phyloP scores from a whole-genome alignment of 495 filamentous ascomycete genomes.

The Trypethelium eluteriae region DNA sequence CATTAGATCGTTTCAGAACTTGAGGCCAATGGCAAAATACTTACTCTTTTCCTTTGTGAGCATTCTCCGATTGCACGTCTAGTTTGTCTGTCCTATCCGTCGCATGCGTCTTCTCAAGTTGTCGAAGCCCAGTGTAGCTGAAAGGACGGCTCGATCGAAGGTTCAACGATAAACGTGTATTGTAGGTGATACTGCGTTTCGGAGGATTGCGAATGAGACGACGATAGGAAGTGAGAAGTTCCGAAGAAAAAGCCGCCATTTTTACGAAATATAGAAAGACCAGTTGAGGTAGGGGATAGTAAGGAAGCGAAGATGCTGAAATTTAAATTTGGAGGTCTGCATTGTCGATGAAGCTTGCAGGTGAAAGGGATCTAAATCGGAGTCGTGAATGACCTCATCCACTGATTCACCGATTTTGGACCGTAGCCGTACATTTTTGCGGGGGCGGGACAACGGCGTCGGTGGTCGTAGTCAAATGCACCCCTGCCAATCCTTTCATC shows the following conservation, averaged over 20 bases:
- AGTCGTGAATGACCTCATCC: not conserved
- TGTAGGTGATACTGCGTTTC: not conserved
- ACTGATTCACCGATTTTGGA: not conserved
- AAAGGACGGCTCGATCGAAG: slow-evolving; percentile 8
- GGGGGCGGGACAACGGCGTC: not conserved
- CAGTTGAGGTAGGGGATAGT: not conserved
- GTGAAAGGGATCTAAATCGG: not conserved
- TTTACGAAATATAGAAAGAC: not conserved
- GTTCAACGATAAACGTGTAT: not conserved
- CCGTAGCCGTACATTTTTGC: not conserved
- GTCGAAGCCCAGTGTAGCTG: not conserved
- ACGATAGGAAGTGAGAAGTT: slow-evolving; percentile 30
- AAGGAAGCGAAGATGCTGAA: not conserved
- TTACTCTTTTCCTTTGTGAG: slow-evolving; percentile 34
- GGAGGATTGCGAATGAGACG: not conserved
- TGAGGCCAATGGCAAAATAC: slow-evolving; percentile 18
- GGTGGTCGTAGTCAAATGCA: not conserved
- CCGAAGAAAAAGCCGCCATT: slow-evolving; percentile 22
- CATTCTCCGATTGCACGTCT: slow-evolving; percentile 40
- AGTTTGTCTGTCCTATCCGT: slow-evolving; percentile 33
- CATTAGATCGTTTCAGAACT: slow-evolving; percentile 21
- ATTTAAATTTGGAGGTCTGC: not conserved
- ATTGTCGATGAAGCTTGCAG: not conserved
- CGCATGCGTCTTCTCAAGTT: slow-evolving; percentile 15
- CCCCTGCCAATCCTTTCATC: slow-evolving; percentile 1